Conservation (phyloP, 225 moss, liverwort and hornwort species). For the Asterella californica region DNA sequence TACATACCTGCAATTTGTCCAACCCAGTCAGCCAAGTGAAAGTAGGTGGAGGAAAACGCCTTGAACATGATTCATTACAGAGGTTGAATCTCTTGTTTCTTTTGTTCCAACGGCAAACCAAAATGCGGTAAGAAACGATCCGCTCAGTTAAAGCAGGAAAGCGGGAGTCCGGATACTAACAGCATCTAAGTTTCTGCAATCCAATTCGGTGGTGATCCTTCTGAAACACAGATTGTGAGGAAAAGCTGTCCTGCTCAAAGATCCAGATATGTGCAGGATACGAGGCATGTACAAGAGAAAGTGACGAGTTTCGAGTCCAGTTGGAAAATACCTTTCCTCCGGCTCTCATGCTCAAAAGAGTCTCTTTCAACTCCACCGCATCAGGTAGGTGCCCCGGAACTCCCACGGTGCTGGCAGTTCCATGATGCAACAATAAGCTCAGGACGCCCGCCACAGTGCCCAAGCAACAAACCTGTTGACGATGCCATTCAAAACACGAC, state of each 20-base stretch:
- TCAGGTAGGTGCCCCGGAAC: conserved; percentile 63
- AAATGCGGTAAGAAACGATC: not conserved
- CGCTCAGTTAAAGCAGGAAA: not conserved
- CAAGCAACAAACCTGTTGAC: too few species aligned
- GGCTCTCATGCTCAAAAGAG: conserved; percentile 48
- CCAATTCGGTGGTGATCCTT: not conserved
- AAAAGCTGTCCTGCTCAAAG: not conserved
- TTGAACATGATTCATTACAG: not conserved
- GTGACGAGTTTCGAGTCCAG: not conserved
- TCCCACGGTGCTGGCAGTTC: conserved; percentile 60
- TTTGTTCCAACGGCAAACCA: not conserved
- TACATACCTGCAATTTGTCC: conserved; percentile 51
- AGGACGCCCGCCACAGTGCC: not conserved
- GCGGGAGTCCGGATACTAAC: not conserved
- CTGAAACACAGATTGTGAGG: not conserved
- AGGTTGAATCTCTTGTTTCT: not conserved
- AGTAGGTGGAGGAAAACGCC: too few species aligned
- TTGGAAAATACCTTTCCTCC: conserved; percentile 57
- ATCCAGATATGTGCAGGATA: not conserved
- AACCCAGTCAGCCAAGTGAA: not conserved
- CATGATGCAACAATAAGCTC: conserved; percentile 7
- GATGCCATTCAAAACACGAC: too few species aligned
- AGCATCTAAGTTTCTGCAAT: not conserved
- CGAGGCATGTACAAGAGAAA: not conserved
- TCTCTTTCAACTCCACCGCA: conserved; percentile 55